Conservation (phyloP, 345 rosid genomes). For the Trapa incisa region DNA sequence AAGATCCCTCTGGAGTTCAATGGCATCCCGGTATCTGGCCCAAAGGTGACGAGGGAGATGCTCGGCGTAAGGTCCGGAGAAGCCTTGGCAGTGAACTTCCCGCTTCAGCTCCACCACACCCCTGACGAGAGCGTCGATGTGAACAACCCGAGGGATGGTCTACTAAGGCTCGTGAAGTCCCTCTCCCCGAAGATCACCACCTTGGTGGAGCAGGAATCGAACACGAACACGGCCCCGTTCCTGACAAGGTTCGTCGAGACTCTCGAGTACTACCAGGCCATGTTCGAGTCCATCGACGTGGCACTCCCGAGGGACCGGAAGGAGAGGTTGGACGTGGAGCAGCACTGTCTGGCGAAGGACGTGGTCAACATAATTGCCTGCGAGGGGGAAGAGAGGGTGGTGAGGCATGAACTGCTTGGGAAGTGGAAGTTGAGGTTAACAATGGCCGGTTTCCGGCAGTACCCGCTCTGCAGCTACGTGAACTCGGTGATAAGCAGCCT, state of each 20-base stretch:
- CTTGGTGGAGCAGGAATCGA: constrained; percentile 66
- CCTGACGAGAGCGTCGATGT: constrained; percentile 62
- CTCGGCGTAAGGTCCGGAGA: constrained; percentile 57
- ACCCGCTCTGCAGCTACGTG: constrained; percentile 40
- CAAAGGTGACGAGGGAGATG: constrained; percentile 40
- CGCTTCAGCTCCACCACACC: constrained; percentile 60
- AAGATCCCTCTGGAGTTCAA: constrained; percentile 45
- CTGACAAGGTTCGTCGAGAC: constrained; percentile 46
- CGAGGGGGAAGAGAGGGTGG: constrained; percentile 63
- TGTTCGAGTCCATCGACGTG: constrained; percentile 61
- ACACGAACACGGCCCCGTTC: constrained; percentile 64
- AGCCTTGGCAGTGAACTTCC: constrained; percentile 55
- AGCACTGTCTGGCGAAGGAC: constrained; percentile 60
- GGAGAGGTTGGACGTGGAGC: constrained; percentile 41
- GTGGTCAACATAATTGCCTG: constrained; percentile 54
- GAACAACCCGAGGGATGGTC: constrained; percentile 59
- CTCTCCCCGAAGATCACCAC: constrained; percentile 53
- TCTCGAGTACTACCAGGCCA: constrained; percentile 49
- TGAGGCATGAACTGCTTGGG: constrained; percentile 55
- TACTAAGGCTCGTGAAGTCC: constrained; percentile 55
- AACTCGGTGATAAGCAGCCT: constrained; percentile 41
- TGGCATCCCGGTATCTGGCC: constrained; percentile 44
- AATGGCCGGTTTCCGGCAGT: constrained; percentile 58
- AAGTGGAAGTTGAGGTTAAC: constrained; percentile 66
- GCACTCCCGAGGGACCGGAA: constrained; percentile 33